phyloP scores from a whole-genome alignment of 345 rosid species.

The Eucalyptus fibrosa region DNA sequence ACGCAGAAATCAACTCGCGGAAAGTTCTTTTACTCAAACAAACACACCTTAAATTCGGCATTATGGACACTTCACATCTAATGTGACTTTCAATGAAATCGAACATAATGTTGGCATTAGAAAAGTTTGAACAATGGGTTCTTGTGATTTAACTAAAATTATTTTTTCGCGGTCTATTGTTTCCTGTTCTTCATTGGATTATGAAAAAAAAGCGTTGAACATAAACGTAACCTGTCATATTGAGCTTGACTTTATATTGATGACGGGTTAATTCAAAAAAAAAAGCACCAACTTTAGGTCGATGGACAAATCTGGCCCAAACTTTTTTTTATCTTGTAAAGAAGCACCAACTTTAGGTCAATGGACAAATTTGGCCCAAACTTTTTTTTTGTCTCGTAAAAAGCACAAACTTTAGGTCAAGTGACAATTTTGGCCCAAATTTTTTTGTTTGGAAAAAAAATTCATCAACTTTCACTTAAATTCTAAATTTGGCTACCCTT shows the following conservation, averaged over 20 bases:
- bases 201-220: not conserved
- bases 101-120: not conserved
- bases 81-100: not conserved
- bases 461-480: too few relatives aligned
- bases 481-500: too few relatives aligned
- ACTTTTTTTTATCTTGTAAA: too few relatives aligned
- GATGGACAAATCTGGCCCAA: too few relatives aligned
- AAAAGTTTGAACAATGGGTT: not conserved
- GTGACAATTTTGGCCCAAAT: too few relatives aligned
- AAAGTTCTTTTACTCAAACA: not conserved
- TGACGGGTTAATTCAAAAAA: too few relatives aligned
- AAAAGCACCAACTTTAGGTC: too few relatives aligned
- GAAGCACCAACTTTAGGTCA: too few relatives aligned
- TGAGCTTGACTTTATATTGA: not conserved
- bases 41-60: not conserved
- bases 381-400: too few relatives aligned
- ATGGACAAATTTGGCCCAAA: too few relatives aligned
- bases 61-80: not conserved
- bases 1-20: rapidly evolving
- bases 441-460: too few relatives aligned
- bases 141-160: not conserved
- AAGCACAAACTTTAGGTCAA: too few relatives aligned
- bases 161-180: not conserved
- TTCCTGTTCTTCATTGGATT: not conserved
- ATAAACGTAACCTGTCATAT: not conserved